Percentiles rank a stretch among this genome's conserved stretches.
phyloP scores from a whole-genome alignment of 768 basidiomycete genomes.

The Cubamyces sp. region DNA sequence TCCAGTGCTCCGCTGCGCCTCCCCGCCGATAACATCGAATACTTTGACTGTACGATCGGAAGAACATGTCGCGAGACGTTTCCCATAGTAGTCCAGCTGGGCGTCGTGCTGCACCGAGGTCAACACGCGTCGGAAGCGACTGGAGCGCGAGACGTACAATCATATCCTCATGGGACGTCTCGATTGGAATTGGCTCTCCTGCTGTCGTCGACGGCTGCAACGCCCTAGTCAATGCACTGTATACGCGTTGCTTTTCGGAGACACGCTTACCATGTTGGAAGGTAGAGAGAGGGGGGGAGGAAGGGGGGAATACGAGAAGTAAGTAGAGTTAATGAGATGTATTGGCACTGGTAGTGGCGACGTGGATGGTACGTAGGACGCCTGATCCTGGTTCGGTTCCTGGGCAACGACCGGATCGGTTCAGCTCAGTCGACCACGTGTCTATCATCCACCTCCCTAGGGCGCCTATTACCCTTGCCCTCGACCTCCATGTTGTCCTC shows the following conservation, averaged over 20 bases:
- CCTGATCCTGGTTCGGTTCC: slow-evolving; percentile 1
- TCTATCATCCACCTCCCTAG: neutral
- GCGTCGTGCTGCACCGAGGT: slow-evolving; percentile 82
- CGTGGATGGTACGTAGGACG: slow-evolving; percentile 3
- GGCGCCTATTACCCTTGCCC: neutral
- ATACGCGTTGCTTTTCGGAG: neutral
- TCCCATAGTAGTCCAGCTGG: slow-evolving; percentile 97
- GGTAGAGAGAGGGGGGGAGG: neutral
- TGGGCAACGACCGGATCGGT: neutral
- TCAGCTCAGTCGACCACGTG: neutral
- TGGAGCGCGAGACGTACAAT: slow-evolving; percentile 62
- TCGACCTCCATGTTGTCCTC: neutral
- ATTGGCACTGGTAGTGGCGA: neutral
- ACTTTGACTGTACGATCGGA: slow-evolving; percentile 95
- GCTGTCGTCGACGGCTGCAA: slow-evolving; percentile 25
- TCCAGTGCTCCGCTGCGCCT: slow-evolving; percentile 65
- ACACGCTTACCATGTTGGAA: slow-evolving; percentile 6
- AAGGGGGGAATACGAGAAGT: neutral
- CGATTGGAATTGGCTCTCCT: slow-evolving; percentile 70
- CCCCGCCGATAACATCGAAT: slow-evolving; percentile 92
- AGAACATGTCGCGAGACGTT: slow-evolving; percentile 94
- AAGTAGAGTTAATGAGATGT: neutral
- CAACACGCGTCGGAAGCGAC: slow-evolving; percentile 16
- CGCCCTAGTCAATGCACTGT: neutral
- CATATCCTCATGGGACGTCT: slow-evolving; percentile 98